Percentiles rank a stretch among this genome's conserved stretches.
These are phyloP conservation scores for Elongisporangium anandrum DNA, from an alignment of 352 stramenopile species.

Conservation along the genomic window DNA sequence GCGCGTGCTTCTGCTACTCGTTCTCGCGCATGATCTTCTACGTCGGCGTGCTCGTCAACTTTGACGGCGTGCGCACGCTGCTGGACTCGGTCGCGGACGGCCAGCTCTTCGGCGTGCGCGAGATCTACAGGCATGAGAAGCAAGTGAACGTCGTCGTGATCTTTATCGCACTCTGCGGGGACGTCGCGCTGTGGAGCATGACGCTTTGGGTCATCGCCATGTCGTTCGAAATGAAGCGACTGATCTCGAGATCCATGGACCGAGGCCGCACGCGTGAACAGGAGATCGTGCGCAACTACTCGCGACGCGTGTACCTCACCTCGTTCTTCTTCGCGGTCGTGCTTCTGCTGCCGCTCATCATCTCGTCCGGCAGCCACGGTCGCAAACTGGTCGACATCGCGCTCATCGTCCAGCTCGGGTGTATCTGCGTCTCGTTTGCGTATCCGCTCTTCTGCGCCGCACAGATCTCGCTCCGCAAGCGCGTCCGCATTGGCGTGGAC, in stretches of 20 bases:
- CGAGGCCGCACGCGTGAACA: slow-evolving; percentile 44
- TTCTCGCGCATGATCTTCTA: slow-evolving; percentile 50
- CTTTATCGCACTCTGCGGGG: slow-evolving; percentile 44
- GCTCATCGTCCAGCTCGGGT: slow-evolving; percentile 40
- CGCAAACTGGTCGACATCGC: slow-evolving; percentile 25
- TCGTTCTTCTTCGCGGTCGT: slow-evolving; percentile 30
- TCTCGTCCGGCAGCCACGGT: slow-evolving; percentile 17
- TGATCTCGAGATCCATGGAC: slow-evolving; percentile 69
- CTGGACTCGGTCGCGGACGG: slow-evolving; percentile 44
- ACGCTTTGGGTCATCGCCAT: slow-evolving; percentile 64
- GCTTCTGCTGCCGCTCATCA: slow-evolving; percentile 32
- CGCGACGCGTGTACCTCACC: slow-evolving; percentile 29
- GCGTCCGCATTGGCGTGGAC: slow-evolving; percentile 31
- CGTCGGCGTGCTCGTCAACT: slow-evolving; percentile 43
- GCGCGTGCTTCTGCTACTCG: slow-evolving; percentile 64
- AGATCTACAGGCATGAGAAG: slow-evolving; percentile 37
- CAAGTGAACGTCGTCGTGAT: slow-evolving; percentile 32
- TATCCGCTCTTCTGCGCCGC: slow-evolving; percentile 50
- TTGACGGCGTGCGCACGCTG: slow-evolving; percentile 35
- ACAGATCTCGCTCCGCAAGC: slow-evolving; percentile 44
- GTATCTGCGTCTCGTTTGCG: slow-evolving; percentile 49
- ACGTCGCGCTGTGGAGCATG: slow-evolving; percentile 52
- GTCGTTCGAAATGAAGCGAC: slow-evolving; percentile 60
- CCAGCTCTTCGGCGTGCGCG: slow-evolving; percentile 42
- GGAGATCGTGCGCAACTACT: slow-evolving; percentile 47